These are phyloP conservation scores for Triticum turgidum DNA, from an alignment of 176 grass and related monocot species.

Conservation along the genomic window DNA sequence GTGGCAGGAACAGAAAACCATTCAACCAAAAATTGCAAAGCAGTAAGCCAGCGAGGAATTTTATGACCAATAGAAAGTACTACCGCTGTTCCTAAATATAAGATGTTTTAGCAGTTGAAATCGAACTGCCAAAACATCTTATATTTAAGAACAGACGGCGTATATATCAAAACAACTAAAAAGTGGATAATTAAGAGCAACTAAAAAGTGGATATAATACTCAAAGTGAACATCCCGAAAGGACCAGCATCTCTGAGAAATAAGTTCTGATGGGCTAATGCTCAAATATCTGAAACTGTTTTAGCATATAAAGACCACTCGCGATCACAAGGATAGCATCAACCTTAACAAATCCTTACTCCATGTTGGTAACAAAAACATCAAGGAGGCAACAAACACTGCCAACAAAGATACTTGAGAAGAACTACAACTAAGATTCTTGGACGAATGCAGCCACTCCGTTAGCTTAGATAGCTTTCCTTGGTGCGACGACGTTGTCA, in stretches of 20 bases:
- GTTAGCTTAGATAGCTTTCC: slow-evolving; percentile 26
- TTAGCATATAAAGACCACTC: slow-evolving; percentile 5
- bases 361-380: neutral
- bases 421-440: slow-evolving; percentile 1
- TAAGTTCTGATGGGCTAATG: neutral
- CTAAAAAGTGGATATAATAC: neutral
- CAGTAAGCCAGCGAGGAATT: no score
- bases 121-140: no score
- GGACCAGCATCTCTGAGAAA: neutral
- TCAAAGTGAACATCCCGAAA: neutral
- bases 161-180: no score
- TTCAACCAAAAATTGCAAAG: no score
- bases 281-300: neutral
- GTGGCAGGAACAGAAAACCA: no score
- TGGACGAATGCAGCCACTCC: neutral
- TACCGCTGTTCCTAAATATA: no score
- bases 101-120: no score
- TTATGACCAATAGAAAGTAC: no score
- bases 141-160: no score
- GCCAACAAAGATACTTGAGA: neutral
- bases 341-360: neutral
- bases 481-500: slow-evolving; percentile 50
- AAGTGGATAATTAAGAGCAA: no score
- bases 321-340: neutral
- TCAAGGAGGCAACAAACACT: neutral